phyloP scores from a whole-genome alignment of 1,139 yeast genomes.

The Candida pseudocylindracea region DNA sequence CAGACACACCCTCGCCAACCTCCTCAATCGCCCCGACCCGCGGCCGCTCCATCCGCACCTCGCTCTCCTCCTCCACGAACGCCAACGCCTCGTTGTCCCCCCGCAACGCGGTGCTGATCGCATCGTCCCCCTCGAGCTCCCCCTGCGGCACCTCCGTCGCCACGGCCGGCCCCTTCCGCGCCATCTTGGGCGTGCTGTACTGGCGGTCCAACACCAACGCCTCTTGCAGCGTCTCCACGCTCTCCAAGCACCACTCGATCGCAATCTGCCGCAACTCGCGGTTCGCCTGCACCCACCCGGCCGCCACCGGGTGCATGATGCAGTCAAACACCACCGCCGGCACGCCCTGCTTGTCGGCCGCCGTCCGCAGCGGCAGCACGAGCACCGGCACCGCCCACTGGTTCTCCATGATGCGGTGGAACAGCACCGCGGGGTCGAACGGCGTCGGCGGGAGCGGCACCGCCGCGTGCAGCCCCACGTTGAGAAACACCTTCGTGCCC shows the following conservation, averaged over 20 bases:
- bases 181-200: conserved; percentile 36
- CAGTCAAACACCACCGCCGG: conserved; percentile 54
- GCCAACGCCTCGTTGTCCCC: conserved; percentile 17
- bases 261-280: conserved; percentile 21
- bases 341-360: conserved; percentile 47
- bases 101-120: conserved; percentile 12
- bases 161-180: conserved; percentile 29
- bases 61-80: conserved; percentile 9
- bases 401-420: conserved; percentile 43
- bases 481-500: conserved; percentile 53
- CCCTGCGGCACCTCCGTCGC: conserved; percentile 12
- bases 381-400: conserved; percentile 76
- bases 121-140: conserved; percentile 10
- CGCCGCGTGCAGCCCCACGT: conserved; percentile 39
- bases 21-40: conserved; percentile 16
- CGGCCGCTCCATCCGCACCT: conserved; percentile 6
- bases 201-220: conserved; percentile 17
- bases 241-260: conserved; percentile 45
- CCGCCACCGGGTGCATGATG: conserved; percentile 37
- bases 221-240: conserved; percentile 27
- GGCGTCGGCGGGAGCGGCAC: conserved; percentile 30
- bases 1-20: no score
- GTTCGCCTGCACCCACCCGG: conserved; percentile 39
- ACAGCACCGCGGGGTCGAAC: conserved; percentile 34
- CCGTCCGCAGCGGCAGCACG: conserved; percentile 30